Base-by-base conservation (phyloP, 495 filamentous ascomycete species). In the Penicillium arizonense region DNA sequence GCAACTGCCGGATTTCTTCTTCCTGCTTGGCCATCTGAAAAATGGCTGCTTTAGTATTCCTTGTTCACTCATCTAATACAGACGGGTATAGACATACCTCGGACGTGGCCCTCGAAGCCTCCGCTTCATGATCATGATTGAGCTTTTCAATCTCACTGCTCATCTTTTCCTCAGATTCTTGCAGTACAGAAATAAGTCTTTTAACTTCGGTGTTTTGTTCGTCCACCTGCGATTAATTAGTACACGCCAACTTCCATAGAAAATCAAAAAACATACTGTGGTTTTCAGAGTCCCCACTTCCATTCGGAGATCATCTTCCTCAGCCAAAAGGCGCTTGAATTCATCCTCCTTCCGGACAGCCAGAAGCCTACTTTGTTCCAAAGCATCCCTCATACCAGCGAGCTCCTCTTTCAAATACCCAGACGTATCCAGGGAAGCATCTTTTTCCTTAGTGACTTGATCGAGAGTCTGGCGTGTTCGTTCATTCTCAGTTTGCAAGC, bases 281-380 rank as follows among this genome's bases (percentile, higher is more conserved):
- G 55, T n/a, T 37, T 69, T 58, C 24, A 70, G 11, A 12, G 48
- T 42, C 9, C 56, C 58, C 11, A 58, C 50, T 34, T 66, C 54
- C 21, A 42, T 53, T 3, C 52, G 53, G 18, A 64, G 42, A 21
- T 61, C 37, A 16, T 58, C 52, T 13, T 64, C 64, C 3, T 56
- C 58, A 10, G 52, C 46, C 10, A 61, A 12, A 0, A 74, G 48
- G 0, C 51, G 53, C 16, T 59, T 51, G 21, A 74, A 48, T 34
- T 66, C 56, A 10, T 65, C 57, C 21, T 71, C 64, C 39, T 68
- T 74, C 16, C 63, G 49, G 6, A 34, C 26, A 34, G 56, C 53
- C n/a, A 62, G 44, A 3, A 23, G 18, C 12, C 42, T 58, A 1
- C 24, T 50, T 14, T 60, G 47, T 33, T 70, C 57, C 4, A 71